Evolutionary conservation across 73 alveolate species (phyloP).

Genomic region (Loxodes magnus): DNA sequence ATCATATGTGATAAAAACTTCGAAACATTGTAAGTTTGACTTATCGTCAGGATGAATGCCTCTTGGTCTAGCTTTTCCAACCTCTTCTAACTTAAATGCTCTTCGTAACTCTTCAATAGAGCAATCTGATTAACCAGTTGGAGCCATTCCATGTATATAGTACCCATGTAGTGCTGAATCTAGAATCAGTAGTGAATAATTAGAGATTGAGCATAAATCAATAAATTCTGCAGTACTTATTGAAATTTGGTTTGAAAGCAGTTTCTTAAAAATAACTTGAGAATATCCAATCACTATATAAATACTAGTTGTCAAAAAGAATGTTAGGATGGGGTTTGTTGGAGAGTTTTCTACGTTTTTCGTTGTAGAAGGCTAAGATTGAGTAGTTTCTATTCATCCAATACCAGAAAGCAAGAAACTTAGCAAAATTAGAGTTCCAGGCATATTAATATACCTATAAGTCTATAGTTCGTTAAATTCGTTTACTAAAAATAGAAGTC

Average conservation of each 20-base stretch:
- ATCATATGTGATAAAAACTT: conserved; percentile 28
- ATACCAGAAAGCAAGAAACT: conserved; percentile 46
- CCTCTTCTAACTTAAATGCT: conserved; percentile 28
- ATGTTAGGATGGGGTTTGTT: conserved; percentile 43
- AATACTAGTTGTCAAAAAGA: conserved; percentile 45
- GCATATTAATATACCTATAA: conserved; percentile 35
- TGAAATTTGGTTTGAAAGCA: conserved; percentile 36
- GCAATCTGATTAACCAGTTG: conserved; percentile 36
- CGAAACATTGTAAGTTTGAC: conserved; percentile 33
- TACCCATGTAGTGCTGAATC: conserved; percentile 72
- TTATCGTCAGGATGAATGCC: conserved; percentile 34
- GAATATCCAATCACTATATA: conserved; percentile 32
- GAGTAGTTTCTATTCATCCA: conserved; percentile 55
- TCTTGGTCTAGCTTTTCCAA: conserved; percentile 28
- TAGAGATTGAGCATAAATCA: conserved; percentile 74
- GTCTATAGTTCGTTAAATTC: conserved; percentile 64
- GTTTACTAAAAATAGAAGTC: conserved; percentile 60
- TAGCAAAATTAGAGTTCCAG: conserved; percentile 49
- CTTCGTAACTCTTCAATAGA: conserved; percentile 37
- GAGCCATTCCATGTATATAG: conserved; percentile 74
- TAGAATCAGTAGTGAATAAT: conserved; percentile 56
- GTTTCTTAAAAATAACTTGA: conserved; percentile 34
- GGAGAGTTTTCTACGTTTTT: conserved; percentile 23
- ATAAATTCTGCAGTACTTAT: conserved; percentile 53
- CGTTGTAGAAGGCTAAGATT: conserved; percentile 39